Conservation (phyloP, 768 basidiomycete species). For the Trametes coccinea region DNA sequence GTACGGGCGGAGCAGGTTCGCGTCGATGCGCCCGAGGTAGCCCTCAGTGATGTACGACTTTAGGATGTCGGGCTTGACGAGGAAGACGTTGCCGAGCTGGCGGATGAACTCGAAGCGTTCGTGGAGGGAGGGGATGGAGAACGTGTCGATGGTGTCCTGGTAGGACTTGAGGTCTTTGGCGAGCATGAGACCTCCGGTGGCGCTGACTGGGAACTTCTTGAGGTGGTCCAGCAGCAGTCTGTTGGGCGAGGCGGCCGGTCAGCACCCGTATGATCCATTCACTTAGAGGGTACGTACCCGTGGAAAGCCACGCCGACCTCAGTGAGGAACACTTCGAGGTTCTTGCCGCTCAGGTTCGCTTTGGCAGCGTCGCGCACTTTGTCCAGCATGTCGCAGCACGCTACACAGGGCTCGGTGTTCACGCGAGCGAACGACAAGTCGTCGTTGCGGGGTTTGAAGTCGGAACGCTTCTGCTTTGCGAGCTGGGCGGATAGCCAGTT, state of each 20-base stretch:
- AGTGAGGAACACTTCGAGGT: constrained; percentile 86
- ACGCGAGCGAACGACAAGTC: constrained; percentile 92
- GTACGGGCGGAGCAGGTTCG: constrained; percentile 85
- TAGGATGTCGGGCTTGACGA: constrained; percentile 92
- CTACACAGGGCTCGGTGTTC: constrained; percentile 89
- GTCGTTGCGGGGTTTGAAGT: constrained; percentile 97
- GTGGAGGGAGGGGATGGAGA: constrained; percentile 77
- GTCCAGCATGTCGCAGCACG: constrained; percentile 83
- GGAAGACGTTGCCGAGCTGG: constrained; percentile 95
- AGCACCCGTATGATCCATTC: neutral
- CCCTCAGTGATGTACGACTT: constrained; percentile 94
- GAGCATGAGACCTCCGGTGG: constrained; percentile 95
- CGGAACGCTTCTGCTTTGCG: constrained; percentile 90
- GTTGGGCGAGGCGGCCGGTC: neutral
- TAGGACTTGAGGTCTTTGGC: constrained; percentile 99
- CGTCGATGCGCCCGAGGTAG: constrained; percentile 90
- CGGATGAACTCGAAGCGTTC: constrained; percentile 98
- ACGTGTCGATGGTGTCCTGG: constrained; percentile 86
- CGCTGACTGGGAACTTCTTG: constrained; percentile 94
- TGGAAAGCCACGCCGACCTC: constrained; percentile 96
- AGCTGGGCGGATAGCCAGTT: constrained; percentile 76
- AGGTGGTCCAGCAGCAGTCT: constrained; percentile 93
- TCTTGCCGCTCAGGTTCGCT: constrained; percentile 86
- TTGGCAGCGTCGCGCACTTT: constrained; percentile 76
- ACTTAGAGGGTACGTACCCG: constrained; percentile 45